A percentile compares a stretch with the other conserved stretches of the same genome.
Conservation (phyloP, 1,284 basidiomycete genomes). For the Stereum hirsutum region DNA sequence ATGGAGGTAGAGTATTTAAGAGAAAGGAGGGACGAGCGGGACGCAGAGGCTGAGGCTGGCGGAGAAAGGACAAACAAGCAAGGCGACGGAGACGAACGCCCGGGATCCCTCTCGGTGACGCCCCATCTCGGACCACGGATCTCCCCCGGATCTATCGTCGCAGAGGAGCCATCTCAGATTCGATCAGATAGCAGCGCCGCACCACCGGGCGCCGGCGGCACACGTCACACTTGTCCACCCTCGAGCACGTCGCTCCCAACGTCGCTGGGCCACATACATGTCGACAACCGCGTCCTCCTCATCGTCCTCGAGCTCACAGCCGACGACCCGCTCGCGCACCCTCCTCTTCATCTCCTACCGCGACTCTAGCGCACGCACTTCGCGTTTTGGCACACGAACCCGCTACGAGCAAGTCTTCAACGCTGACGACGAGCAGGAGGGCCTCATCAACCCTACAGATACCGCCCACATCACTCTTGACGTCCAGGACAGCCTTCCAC, state of each 20-base stretch:
- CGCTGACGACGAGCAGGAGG: slow-evolving; percentile 57
- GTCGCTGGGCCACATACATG: slow-evolving; percentile 4
- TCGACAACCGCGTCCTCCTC: slow-evolving; percentile 16
- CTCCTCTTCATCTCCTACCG: slow-evolving; percentile 93
- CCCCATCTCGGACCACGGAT: too few relatives aligned
- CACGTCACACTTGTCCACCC: neutral
- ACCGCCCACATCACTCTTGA: slow-evolving; percentile 45
- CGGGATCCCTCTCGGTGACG: too few relatives aligned
- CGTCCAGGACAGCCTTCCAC: slow-evolving; percentile 31
- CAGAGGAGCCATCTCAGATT: too few relatives aligned
- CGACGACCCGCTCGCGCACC: slow-evolving; percentile 80
- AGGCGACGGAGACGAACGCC: too few relatives aligned
- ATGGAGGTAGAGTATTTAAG: neutral
- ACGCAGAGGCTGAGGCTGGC: too few relatives aligned
- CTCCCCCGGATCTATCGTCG: too few relatives aligned
- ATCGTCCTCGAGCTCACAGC: slow-evolving; percentile 23
- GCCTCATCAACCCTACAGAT: slow-evolving; percentile 45
- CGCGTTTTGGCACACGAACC: slow-evolving; percentile 29
- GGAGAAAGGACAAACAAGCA: too few relatives aligned
- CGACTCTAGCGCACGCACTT: slow-evolving; percentile 61
- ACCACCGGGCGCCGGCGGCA: neutral
- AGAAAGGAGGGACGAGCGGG: too few relatives aligned
- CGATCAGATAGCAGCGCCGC: too few relatives aligned
- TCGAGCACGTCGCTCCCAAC: neutral
- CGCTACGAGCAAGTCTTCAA: slow-evolving; percentile 30